Conservation (phyloP, 2,329 filamentous ascomycete genomes). For the Ampelomyces quisqualis region DNA sequence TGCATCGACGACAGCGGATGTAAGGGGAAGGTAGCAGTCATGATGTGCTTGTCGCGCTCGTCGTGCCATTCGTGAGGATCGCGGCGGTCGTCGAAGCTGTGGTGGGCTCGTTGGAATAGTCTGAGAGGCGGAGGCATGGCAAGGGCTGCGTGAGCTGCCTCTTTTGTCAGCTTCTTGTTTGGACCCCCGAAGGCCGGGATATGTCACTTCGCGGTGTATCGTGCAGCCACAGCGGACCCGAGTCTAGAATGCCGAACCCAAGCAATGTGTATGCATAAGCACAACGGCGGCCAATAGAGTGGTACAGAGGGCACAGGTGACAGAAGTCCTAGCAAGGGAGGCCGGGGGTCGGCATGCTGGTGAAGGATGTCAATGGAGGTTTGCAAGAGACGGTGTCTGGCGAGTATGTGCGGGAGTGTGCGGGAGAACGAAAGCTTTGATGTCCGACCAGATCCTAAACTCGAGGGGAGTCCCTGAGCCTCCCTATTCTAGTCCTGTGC, state of each 20-base stretch:
- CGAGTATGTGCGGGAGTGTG: constrained; percentile 7
- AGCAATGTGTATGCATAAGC: constrained; percentile 32
- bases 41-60: constrained; percentile 38
- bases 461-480: constrained; percentile 6
- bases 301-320: neutral
- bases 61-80: constrained; percentile 37
- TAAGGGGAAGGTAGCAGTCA: constrained; percentile 47
- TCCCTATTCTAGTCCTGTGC: constrained; percentile 13
- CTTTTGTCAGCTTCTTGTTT: constrained; percentile 6
- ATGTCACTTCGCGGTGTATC: constrained; percentile 22
- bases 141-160: constrained; percentile 7
- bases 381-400: neutral
- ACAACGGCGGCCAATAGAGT: constrained; percentile 11
- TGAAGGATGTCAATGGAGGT: constrained; percentile 6
- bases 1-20: constrained; percentile 79
- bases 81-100: constrained; percentile 19
- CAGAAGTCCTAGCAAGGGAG: constrained; percentile 23
- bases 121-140: constrained; percentile 30
- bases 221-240: constrained; percentile 26
- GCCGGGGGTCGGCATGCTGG: constrained; percentile 23
- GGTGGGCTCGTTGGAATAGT: constrained; percentile 21
- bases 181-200: constrained; percentile 15
- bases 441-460: constrained; percentile 7
- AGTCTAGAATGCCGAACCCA: constrained; percentile 22
- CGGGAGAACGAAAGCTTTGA: constrained; percentile 17